Percentiles rank a stretch among this genome's conserved stretches.
Evolutionary conservation across 176 grass and related monocot genomes (phyloP).

Genomic region (Lolium rigidum): DNA sequence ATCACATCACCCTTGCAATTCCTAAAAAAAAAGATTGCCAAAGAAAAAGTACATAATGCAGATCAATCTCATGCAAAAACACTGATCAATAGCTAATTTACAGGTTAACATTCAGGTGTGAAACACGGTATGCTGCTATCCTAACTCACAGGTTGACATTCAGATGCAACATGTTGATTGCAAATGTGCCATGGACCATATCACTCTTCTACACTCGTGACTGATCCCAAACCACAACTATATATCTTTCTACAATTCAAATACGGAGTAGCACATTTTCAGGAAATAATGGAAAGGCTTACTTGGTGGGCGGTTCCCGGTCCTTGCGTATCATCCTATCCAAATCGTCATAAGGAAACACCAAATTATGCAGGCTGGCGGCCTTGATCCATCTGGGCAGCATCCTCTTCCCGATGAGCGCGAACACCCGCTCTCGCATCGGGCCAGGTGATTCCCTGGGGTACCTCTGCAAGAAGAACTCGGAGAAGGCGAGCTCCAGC

Average conservation of each 20-base stretch:
- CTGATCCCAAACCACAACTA: neutral
- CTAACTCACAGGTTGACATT: neutral
- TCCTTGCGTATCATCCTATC: conserved; percentile 96
- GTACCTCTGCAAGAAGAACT: conserved; percentile 95
- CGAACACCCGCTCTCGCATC: conserved; percentile 90
- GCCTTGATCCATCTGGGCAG: conserved; percentile 87
- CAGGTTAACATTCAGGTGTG: too few species aligned
- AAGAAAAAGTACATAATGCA: neutral
- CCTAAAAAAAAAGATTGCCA: neutral
- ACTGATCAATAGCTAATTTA: neutral
- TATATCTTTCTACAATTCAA: neutral
- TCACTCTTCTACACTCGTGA: neutral
- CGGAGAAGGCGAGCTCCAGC: conserved; percentile 85
- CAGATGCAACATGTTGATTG: neutral
- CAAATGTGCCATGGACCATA: neutral
- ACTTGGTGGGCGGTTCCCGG: conserved; percentile 82
- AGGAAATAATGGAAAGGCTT: conserved; percentile 27
- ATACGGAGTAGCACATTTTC: neutral
- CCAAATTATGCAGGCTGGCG: conserved; percentile 95
- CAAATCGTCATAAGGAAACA: conserved; percentile 94
- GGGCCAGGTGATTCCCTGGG: conserved; percentile 91
- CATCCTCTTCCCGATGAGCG: conserved; percentile 78
- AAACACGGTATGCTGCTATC: neutral
- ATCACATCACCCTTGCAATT: neutral
- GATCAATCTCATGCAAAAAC: neutral